A percentile compares a stretch with the other conserved stretches of the same genome.
Conservation (phyloP, 495 filamentous ascomycete species). For the Pyronema domesticum region DNA sequence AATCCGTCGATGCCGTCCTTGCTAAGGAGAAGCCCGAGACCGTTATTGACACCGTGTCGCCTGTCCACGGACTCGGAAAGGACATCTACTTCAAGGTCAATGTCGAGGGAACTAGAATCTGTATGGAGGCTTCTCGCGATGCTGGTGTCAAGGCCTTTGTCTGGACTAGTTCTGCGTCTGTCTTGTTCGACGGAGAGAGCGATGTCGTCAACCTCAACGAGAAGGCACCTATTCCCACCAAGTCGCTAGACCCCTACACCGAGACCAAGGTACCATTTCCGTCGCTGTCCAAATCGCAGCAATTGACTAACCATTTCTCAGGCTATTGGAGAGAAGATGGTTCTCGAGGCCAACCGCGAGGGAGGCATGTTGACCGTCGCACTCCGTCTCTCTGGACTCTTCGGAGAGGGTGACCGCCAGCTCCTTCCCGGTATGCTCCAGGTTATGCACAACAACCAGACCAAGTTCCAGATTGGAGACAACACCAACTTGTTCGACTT, state of each 20-base stretch:
- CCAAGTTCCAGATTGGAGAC: conserved; percentile 65
- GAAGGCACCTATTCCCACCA: conserved; percentile 55
- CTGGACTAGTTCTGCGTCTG: conserved; percentile 79
- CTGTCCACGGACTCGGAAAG: conserved; percentile 37
- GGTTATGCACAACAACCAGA: conserved; percentile 44
- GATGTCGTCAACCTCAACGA: conserved; percentile 86
- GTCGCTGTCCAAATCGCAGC: neutral
- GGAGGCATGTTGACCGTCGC: conserved; percentile 54
- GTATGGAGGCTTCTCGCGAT: conserved; percentile 59
- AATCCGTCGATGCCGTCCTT: conserved; percentile 47
- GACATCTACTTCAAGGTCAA: conserved; percentile 72
- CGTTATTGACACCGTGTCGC: conserved; percentile 89
- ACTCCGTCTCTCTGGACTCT: conserved; percentile 76
- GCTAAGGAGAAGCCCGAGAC: conserved; percentile 57
- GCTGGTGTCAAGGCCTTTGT: conserved; percentile 77
- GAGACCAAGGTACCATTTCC: conserved; percentile 51
- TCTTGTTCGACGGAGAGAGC: conserved; percentile 61
- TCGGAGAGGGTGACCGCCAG: conserved; percentile 52
- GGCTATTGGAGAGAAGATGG: conserved; percentile 73
- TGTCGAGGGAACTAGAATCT: conserved; percentile 65
- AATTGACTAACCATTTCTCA: conserved; percentile 22
- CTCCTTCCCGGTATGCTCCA: conserved; percentile 43
- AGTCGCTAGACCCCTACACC: conserved; percentile 78
- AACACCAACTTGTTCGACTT: conserved; percentile 84
- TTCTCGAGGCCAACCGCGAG: conserved; percentile 68